Percentiles rank a stretch among this genome's conserved stretches.
These are phyloP conservation scores for Silene conica DNA, from an alignment of 148 eudicot genomes.

Conservation along the genomic window DNA sequence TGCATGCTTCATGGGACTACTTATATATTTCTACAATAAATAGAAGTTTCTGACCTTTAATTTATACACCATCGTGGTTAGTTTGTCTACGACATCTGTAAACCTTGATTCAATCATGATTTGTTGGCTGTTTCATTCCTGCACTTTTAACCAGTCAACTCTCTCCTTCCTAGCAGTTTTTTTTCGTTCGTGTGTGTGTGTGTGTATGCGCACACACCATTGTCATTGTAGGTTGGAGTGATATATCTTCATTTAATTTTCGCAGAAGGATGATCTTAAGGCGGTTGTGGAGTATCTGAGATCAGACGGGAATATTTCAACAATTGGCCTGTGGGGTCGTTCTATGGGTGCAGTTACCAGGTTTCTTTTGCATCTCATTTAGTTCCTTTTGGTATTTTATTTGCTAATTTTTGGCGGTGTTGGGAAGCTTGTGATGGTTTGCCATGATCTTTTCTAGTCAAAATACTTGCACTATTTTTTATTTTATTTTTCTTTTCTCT, in stretches of 20 bases:
- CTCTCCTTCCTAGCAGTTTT: not conserved
- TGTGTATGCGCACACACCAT: not conserved
- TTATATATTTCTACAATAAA: slow-evolving; percentile 6
- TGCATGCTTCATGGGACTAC: slow-evolving; percentile 7
- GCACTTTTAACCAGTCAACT: not conserved
- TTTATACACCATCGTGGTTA: not conserved
- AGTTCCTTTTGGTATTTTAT: not conserved
- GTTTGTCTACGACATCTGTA: not conserved
- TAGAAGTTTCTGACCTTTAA: not conserved
- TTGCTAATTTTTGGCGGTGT: not conserved
- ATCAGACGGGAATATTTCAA: slow-evolving; percentile 75
- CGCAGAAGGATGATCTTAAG: slow-evolving; percentile 90
- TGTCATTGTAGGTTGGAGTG: not conserved
- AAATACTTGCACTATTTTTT: not conserved
- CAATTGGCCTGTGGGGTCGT: slow-evolving; percentile 99
- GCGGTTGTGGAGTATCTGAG: slow-evolving; percentile 83
- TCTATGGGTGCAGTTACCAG: slow-evolving; percentile 99
- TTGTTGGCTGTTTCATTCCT: not conserved
- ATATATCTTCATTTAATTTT: slow-evolving; percentile 13
- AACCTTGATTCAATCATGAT: not conserved
- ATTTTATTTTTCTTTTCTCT: not conserved
- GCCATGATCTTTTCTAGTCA: not conserved
- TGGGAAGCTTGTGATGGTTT: not conserved
- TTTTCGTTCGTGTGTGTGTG: not conserved
- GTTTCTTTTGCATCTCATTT: slow-evolving; percentile 29